Percentiles rank a stretch among this genome's conserved stretches.
phyloP scores from a whole-genome alignment of 352 stramenopile genomes.

The Globisporangium splendens region DNA sequence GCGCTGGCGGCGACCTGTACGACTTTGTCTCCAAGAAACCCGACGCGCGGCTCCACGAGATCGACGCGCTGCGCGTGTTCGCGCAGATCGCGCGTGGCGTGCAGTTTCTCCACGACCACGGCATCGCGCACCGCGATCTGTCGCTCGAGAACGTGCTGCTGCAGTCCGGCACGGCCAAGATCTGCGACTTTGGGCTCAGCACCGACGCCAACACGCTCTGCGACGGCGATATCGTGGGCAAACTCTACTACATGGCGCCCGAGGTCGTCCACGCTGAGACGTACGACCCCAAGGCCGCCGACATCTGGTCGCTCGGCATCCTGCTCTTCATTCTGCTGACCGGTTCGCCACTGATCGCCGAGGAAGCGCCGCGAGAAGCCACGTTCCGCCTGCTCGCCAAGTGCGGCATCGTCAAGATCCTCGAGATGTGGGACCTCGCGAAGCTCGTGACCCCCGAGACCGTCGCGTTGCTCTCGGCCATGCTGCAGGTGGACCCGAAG shows the following conservation, averaged over 20 bases:
- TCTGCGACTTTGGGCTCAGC: conserved; percentile 68
- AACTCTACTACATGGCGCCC: conserved; percentile 75
- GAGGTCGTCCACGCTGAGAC: conserved; percentile 32
- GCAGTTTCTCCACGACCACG: conserved; percentile 41
- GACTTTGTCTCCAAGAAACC: conserved; percentile 36
- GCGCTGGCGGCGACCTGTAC: conserved; percentile 54
- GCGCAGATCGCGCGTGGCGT: conserved; percentile 39
- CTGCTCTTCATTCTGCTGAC: conserved; percentile 60
- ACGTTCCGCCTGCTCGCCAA: conserved; percentile 42
- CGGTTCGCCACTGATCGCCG: conserved; percentile 39
- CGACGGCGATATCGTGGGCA: conserved; percentile 43
- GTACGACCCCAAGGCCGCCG: conserved; percentile 41
- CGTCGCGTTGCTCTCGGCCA: conserved; percentile 36
- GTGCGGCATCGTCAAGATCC: conserved; percentile 30
- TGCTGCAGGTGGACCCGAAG: conserved; percentile 48
- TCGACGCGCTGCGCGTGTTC: conserved; percentile 31
- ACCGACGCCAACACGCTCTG: conserved; percentile 30
- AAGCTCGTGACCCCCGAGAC: conserved; percentile 29
- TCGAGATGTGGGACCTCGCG: conserved; percentile 35
- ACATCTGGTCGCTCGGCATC: conserved; percentile 60
- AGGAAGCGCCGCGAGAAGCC: conserved; percentile 24
- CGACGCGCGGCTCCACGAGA: conserved; percentile 24
- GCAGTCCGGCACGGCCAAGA: conserved; percentile 30
- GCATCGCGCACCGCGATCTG: conserved; percentile 51
- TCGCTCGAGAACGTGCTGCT: conserved; percentile 64